phyloP scores from a whole-genome alignment of 2,329 filamentous ascomycete genomes.

The Apiospora phragmitis region DNA sequence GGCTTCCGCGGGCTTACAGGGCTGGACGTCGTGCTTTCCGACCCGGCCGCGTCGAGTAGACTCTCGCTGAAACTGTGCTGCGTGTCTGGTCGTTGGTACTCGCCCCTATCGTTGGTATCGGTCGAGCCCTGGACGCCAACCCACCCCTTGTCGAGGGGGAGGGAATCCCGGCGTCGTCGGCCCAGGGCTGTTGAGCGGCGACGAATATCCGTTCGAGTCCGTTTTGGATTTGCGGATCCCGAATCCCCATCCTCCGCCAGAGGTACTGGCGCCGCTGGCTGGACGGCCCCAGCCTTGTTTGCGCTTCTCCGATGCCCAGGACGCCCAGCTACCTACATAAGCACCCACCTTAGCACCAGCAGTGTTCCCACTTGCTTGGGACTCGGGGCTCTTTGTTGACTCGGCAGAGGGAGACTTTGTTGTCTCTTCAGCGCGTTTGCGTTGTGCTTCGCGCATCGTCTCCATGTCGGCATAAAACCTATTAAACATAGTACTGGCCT shows the following conservation, averaged over 20 bases:
- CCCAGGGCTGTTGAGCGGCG: slow-evolving; percentile 33
- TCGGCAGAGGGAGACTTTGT: slow-evolving; percentile 34
- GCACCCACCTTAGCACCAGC: slow-evolving; percentile 59
- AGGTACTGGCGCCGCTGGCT: slow-evolving; percentile 39
- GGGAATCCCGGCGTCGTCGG: slow-evolving; percentile 37
- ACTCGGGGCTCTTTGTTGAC: slow-evolving; percentile 35
- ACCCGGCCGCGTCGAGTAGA: slow-evolving; percentile 40
- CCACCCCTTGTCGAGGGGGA: slow-evolving; percentile 35
- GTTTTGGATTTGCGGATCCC: slow-evolving; percentile 31
- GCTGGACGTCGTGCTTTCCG: slow-evolving; percentile 25
- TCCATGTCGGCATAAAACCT: slow-evolving; percentile 92
- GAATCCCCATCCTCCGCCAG: slow-evolving; percentile 34
- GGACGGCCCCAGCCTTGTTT: slow-evolving; percentile 48
- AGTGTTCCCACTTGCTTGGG: slow-evolving; percentile 44
- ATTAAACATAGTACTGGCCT: slow-evolving; percentile 83
- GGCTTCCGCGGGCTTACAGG: slow-evolving; percentile 25
- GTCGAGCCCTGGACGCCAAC: slow-evolving; percentile 19
- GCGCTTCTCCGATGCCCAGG: slow-evolving; percentile 75
- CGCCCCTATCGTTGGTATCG: slow-evolving; percentile 24
- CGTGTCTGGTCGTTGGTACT: slow-evolving; percentile 33
- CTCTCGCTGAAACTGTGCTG: slow-evolving; percentile 47
- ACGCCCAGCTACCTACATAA: slow-evolving; percentile 69
- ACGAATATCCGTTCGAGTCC: slow-evolving; percentile 33
- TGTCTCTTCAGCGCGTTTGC: slow-evolving; percentile 60
- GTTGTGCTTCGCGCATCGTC: slow-evolving; percentile 71